Evolutionary conservation across 2,329 filamentous ascomycete genomes (phyloP), one percentile per base, ranked within the genome.

Genomic region (Verruconis gallopava): DNA sequence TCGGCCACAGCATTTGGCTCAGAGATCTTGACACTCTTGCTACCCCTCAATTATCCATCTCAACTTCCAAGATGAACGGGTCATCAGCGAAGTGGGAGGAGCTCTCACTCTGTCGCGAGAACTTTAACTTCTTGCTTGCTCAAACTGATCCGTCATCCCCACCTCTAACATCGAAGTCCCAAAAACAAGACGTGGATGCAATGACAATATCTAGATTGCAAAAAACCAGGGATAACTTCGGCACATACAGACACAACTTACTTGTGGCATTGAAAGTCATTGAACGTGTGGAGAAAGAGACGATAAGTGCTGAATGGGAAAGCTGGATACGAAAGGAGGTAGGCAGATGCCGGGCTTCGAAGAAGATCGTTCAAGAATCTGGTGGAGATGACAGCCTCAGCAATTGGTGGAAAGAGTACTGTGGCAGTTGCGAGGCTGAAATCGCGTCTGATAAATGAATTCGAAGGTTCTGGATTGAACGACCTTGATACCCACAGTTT

Each of bases 261-360:
- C 65, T 96, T 2, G 88, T 98, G 4, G 86, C 88, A 4, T 77
- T 96, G 66, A 77, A 88, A 3, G 75, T 95, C 2, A 79, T 96
- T 46, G 95, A 96, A 61, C 80, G 73, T 44, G 77, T 96, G 20
- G 91, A 96, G 66, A 72, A 74, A 45, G 86, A 95, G 59, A 79
- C 94, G 58, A 62, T 96, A 42, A 74, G 77, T 53, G 81, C 81
- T 1, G 89, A 95, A 59, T 98, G 86, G 80, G 88, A 94, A 64
- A 83, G 84, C 48, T 98, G 89, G 88, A 71, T 96, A 21, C 62
- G 73, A 3, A 80, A 84, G 50, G 91, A 98, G 63, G 19, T 28
- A 14, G 33, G 15, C 3, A 38, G 40, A 32, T 40, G 65, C 75
- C 4, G 63, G 66, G 44, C 45, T 19, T 55, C 54, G 21, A 59